These are phyloP conservation scores for Porogramme epimiltina DNA, from an alignment of 1,284 basidiomycete genomes.

Conservation along the genomic window DNA sequence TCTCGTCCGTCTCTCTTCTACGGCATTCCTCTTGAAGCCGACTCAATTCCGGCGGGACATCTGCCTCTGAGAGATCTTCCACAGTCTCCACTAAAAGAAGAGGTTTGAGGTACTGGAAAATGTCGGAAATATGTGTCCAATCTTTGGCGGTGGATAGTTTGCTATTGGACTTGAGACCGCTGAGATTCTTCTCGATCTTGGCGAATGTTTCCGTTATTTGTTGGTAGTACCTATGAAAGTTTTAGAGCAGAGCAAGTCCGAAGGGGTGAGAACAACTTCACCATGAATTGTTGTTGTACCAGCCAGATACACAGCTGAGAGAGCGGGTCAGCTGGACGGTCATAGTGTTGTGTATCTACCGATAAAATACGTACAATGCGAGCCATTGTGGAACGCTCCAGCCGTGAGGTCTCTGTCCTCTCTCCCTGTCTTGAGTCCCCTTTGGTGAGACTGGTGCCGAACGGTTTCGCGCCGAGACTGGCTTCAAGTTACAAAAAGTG, in stretches of 20 bases:
- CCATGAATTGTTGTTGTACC: conserved; percentile 19
- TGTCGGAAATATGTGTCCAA: background rate
- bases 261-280: background rate
- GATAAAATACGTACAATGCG: conserved; percentile 12
- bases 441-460: too few species aligned
- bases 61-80: conserved; percentile 7
- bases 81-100: conserved; percentile 17
- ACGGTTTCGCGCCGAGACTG: too few species aligned
- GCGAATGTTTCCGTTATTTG: too few species aligned
- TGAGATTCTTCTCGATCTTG: too few species aligned
- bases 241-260: too few species aligned
- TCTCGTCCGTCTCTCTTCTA: background rate
- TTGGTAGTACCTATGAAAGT: too few species aligned
- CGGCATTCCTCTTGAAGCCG: conserved; percentile 15
- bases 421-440: too few species aligned
- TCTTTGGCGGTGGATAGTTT: too few species aligned
- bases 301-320: conserved; percentile 17
- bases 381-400: conserved; percentile 19
- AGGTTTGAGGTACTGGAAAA: conserved; percentile 8
- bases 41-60: conserved; percentile 5
- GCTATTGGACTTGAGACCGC: too few species aligned
- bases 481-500: conserved; percentile 15
- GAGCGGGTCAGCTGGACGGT: background rate
- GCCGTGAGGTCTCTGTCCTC: background rate
- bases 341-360: background rate